phyloP scores from a whole-genome alignment of 106 monocot species.

The Acorus gramineus region DNA sequence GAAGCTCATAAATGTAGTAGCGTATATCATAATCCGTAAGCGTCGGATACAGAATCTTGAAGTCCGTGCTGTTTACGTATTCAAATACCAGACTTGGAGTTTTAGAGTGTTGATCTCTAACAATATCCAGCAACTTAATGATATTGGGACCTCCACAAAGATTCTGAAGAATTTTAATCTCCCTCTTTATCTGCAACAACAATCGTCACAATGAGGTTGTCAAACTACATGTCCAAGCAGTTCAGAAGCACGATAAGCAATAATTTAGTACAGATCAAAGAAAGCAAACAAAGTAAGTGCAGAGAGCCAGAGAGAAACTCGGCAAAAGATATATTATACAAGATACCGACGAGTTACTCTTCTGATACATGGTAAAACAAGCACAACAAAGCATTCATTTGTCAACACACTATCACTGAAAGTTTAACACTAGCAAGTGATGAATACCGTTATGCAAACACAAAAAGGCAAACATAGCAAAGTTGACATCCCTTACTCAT shows the following conservation, averaged over 20 bases:
- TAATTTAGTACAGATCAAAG: background rate
- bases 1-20: slow-evolving; percentile 88
- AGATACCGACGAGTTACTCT: too few species aligned
- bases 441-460: too few species aligned
- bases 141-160: slow-evolving; percentile 86
- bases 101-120: slow-evolving; percentile 84
- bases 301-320: background rate
- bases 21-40: slow-evolving; percentile 85
- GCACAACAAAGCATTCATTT: too few species aligned
- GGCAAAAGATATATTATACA: background rate
- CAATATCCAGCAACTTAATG: slow-evolving; percentile 72
- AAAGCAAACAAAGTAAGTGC: background rate
- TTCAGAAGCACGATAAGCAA: too few species aligned
- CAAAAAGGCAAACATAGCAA: too few species aligned
- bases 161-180: slow-evolving; percentile 89
- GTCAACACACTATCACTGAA: too few species aligned
- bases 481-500: too few species aligned
- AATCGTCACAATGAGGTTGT: too few species aligned
- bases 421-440: too few species aligned
- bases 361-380: too few species aligned
- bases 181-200: slow-evolving; percentile 68
- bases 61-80: slow-evolving; percentile 83
- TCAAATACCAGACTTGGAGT: slow-evolving; percentile 86
- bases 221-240: too few species aligned
- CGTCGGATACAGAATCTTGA: slow-evolving; percentile 71